A percentile compares a stretch with the other conserved stretches of the same genome.
Evolutionary conservation across 805 yeast genomes (phyloP).

Genomic region (Candida xiaguanensis): DNA sequence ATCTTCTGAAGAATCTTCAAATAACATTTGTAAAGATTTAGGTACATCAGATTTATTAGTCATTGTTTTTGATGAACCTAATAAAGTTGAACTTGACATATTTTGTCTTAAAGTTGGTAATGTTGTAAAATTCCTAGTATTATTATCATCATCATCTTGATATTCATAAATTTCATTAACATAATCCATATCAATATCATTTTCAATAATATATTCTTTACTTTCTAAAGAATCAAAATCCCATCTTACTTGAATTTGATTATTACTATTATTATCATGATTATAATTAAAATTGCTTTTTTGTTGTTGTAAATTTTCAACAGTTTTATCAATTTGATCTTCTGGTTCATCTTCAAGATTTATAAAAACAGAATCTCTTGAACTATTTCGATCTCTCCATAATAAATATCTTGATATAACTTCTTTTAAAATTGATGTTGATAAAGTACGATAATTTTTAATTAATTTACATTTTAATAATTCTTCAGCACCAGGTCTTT

Average conservation of each 20-base stretch:
- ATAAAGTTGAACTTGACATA: not conserved
- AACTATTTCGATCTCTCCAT: conserved; percentile 64
- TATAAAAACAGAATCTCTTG: conserved; percentile 47
- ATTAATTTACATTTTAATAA: conserved; percentile 72
- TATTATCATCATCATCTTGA: conserved; percentile 7
- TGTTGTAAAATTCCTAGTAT: conserved; percentile 22
- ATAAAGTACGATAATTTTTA: conserved; percentile 52
- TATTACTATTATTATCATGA: conserved; percentile 11
- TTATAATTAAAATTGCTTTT: not conserved
- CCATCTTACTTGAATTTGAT: conserved; percentile 62
- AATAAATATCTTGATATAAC: conserved; percentile 67
- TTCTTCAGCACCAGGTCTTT: conserved; percentile 84
- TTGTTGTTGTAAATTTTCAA: conserved; percentile 1
- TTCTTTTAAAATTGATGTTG: conserved; percentile 65
- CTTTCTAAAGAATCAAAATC: conserved; percentile 82
- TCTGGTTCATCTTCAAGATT: conserved; percentile 22
- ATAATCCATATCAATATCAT: conserved; percentile 49
- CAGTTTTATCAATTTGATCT: conserved; percentile 11
- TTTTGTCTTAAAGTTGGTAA: conserved; percentile 21
- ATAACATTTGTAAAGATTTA: conserved; percentile 64
- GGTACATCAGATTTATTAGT: conserved; percentile 52
- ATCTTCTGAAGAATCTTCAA: conserved; percentile 45
- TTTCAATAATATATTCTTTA: conserved; percentile 68
- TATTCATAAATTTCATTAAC: conserved; percentile 24
- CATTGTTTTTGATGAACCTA: not conserved